phyloP scores from a whole-genome alignment of 768 basidiomycete species.

The Amyloporia xantha region DNA sequence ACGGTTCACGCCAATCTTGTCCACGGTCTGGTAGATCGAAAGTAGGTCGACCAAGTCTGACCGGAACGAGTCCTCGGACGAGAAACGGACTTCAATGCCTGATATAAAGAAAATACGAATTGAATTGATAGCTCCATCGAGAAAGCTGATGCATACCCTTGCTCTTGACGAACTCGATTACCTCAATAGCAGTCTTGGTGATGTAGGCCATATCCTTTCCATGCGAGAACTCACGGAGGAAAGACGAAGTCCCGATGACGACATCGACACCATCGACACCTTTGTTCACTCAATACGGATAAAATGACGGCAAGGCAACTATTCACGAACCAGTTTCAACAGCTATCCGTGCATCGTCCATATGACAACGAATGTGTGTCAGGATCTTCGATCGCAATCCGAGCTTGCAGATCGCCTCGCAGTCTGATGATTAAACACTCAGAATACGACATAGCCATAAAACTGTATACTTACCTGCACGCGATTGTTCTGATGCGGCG shows the following conservation, averaged over 20 bases:
- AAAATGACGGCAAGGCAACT: not conserved
- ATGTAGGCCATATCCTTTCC: conserved; percentile 99
- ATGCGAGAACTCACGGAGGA: conserved; percentile 98
- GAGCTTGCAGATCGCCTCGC: conserved; percentile 98
- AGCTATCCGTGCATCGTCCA: conserved; percentile 98
- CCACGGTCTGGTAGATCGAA: conserved; percentile 98
- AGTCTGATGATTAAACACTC: conserved; percentile 43
- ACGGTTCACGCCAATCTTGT: conserved; percentile 98
- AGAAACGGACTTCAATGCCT: conserved; percentile 95
- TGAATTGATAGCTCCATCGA: not conserved
- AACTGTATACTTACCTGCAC: conserved; percentile 24
- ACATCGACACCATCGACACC: conserved; percentile 99
- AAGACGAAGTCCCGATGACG: conserved; percentile 98
- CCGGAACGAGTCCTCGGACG: conserved; percentile 99
- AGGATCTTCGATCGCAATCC: conserved; percentile 95
- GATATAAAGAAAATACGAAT: not conserved
- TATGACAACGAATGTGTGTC: conserved; percentile 98
- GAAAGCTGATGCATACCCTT: conserved; percentile 48
- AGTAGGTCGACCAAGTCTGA: conserved; percentile 98
- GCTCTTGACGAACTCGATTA: conserved; percentile 98
- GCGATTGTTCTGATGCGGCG: conserved; percentile 93
- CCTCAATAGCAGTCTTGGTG: conserved; percentile 97
- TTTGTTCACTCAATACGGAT: conserved; percentile 21
- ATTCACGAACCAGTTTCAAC: conserved; percentile 81
- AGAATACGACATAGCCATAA: not conserved